phyloP scores from a whole-genome alignment of 1,139 yeast genomes.

The Kodamaea ohmeri region DNA sequence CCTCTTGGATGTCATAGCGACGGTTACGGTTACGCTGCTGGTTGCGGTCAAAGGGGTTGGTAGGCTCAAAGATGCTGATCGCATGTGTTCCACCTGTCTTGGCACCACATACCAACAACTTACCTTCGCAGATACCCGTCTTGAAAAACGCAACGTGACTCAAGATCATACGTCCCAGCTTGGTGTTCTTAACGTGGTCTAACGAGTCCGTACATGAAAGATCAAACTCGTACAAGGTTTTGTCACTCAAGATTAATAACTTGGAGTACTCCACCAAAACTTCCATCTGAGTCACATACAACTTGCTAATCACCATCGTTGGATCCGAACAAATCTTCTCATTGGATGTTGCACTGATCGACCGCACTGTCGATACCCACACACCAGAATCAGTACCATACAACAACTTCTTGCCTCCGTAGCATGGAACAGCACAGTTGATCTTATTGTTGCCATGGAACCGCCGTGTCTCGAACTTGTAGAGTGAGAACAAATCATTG shows the following conservation, averaged over 20 bases:
- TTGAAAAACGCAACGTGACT: constrained; percentile 86
- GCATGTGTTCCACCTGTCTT: constrained; percentile 73
- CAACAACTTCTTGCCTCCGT: constrained; percentile 86
- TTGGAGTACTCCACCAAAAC: constrained; percentile 90
- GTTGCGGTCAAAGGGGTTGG: constrained; percentile 53
- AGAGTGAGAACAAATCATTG: constrained; percentile 77
- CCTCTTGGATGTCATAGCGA: constrained; percentile 68
- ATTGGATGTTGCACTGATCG: constrained; percentile 43
- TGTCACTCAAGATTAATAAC: constrained; percentile 77
- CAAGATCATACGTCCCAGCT: constrained; percentile 75
- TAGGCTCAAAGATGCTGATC: constrained; percentile 83
- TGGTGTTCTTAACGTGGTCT: constrained; percentile 65
- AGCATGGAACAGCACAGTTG: constrained; percentile 91
- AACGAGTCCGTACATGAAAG: constrained; percentile 64
- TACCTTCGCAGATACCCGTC: constrained; percentile 89
- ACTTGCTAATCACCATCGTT: constrained; percentile 69
- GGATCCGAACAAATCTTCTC: constrained; percentile 67
- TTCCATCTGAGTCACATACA: constrained; percentile 84
- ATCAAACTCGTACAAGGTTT: constrained; percentile 80
- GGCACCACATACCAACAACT: constrained; percentile 86
- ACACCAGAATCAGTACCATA: constrained; percentile 94
- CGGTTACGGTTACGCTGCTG: constrained; percentile 61
- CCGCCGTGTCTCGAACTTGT: constrained; percentile 69
- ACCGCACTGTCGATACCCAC: constrained; percentile 66
- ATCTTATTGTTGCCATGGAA: constrained; percentile 72